Evolutionary conservation across 2,329 filamentous ascomycete genomes (phyloP).

Genomic region (Orbilia blumenaviensis): DNA sequence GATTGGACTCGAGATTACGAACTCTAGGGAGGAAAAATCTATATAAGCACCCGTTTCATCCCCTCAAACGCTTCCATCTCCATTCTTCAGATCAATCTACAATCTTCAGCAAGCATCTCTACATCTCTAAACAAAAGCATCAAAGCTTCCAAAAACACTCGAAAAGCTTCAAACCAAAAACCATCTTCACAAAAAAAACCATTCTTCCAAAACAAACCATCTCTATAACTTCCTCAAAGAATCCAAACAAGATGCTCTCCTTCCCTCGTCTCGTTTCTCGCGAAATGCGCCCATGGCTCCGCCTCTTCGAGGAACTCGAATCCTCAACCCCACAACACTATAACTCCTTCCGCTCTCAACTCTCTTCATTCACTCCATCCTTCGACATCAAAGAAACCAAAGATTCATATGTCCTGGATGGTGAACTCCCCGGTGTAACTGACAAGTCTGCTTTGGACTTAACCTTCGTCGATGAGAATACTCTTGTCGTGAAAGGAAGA

Average conservation of each 20-base stretch:
- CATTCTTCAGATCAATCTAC: constrained; percentile 33
- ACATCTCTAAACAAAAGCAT: background rate
- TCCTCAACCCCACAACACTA: background rate
- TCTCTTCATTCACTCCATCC: constrained; percentile 61
- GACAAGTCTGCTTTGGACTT: constrained; percentile 63
- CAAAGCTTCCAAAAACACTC: background rate
- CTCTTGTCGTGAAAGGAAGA: constrained; percentile 63
- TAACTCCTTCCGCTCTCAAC: constrained; percentile 30
- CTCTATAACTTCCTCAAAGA: background rate
- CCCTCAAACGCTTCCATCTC: background rate
- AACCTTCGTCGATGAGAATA: constrained; percentile 64
- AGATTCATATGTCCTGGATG: constrained; percentile 64
- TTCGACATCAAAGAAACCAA: constrained; percentile 65
- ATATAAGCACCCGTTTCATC: constrained; percentile 27
- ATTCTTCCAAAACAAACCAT: background rate
- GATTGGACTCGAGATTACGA: background rate
- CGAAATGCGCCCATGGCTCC: constrained; percentile 38
- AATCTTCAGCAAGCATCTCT: background rate
- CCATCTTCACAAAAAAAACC: background rate
- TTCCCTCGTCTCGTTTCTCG: constrained; percentile 39
- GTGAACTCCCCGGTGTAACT: constrained; percentile 64
- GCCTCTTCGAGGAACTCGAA: constrained; percentile 52
- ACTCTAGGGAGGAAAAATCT: background rate
- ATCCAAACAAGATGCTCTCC: constrained; percentile 42
- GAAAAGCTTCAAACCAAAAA: background rate